Evolutionary conservation across 1,284 basidiomycete species (phyloP), one percentile per base, ranked within the genome.

Genomic region (Cerioporus squamosus): DNA sequence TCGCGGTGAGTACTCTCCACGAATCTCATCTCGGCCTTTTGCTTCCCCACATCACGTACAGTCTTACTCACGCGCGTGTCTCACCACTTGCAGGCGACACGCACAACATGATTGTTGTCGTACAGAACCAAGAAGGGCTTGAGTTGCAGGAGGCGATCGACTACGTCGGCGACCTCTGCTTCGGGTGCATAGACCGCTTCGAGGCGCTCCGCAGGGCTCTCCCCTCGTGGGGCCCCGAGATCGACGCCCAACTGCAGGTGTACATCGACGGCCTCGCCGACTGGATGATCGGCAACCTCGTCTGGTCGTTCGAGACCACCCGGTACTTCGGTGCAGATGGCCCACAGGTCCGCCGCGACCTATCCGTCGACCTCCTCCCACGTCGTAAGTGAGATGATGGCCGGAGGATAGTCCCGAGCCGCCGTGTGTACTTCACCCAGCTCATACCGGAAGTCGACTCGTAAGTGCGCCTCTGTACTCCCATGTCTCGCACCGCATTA

Each of bases 51-150:
- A 20, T 12, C 40, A 38, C 26, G 10, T 50, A 26, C 26, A 36
- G n/a, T n/a, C 3, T 18, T 22, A 39, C 60, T 61, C 22, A 65
- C 52, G 46, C 33, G 50, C 44, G 44, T 46, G 31, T 33, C 18
- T 44, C 43, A 36, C 39, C 43, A 44, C 61, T 20, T 20, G 1
- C 66, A 68, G 77, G 76, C 38, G 77, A 79, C 59, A 77, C 72
- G 24, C 77, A 79, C 67, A 79, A 79, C 69, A 75, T 78, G 72
- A 71, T 79, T 57, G 69, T 71, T 17, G 72, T 78, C 53, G 69
- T 76, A 26, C 75, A 75, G 68, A 47, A 61, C 40, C 68, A 73
- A 29, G 66, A 77, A 23, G 70, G 71, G 22, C 67, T 77, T 29
- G 69, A 67, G 53, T 69, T 79, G 5, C 78, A 80, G 61, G 68